Conservation (phyloP, 2,329 filamentous ascomycete genomes). For the Colletotrichum shisoi region DNA sequence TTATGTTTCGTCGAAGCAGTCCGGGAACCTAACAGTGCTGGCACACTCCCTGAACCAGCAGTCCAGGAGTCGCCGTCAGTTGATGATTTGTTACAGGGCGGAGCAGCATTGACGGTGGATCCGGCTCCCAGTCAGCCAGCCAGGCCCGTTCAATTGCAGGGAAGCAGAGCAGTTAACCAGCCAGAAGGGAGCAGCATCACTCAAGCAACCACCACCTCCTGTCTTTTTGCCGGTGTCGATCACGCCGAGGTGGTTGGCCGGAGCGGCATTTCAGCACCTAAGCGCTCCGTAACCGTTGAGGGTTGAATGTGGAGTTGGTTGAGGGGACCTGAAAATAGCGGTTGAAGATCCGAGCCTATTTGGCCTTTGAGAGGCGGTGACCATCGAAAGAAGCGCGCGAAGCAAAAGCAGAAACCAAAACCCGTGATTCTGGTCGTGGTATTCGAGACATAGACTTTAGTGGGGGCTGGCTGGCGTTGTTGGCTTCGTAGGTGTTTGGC, state of each 20-base stretch:
- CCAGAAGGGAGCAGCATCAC: slow-evolving; percentile 4
- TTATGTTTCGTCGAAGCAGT: slow-evolving; percentile 27
- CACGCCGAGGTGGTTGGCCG: slow-evolving; percentile 13
- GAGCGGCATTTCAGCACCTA: slow-evolving; percentile 1
- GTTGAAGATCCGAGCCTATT: slow-evolving; percentile 24
- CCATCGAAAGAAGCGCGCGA: slow-evolving; percentile 11
- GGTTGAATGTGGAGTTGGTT: neutral
- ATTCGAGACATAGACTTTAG: neutral
- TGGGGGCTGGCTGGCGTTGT: neutral
- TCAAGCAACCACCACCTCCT: neutral
- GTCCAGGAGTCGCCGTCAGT: neutral
- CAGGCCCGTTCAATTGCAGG: slow-evolving; percentile 20
- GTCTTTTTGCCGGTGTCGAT: slow-evolving; percentile 18
- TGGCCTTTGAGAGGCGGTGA: neutral
- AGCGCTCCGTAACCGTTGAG: slow-evolving; percentile 20
- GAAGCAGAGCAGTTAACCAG: slow-evolving; percentile 17
- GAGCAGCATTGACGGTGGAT: slow-evolving; percentile 7
- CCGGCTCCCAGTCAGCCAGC: slow-evolving; percentile 15
- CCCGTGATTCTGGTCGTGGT: neutral
- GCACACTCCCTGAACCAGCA: slow-evolving; percentile 27
- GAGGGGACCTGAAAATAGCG: slow-evolving; percentile 3
- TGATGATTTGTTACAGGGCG: slow-evolving; percentile 19
- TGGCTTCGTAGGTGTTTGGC: slow-evolving; percentile 5
- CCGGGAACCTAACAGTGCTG: slow-evolving; percentile 22
- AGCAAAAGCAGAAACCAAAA: neutral